Evolutionary conservation across 129 eudicot species (phyloP), one percentile per base, ranked within the genome.

Genomic region (Logfia minima): DNA sequence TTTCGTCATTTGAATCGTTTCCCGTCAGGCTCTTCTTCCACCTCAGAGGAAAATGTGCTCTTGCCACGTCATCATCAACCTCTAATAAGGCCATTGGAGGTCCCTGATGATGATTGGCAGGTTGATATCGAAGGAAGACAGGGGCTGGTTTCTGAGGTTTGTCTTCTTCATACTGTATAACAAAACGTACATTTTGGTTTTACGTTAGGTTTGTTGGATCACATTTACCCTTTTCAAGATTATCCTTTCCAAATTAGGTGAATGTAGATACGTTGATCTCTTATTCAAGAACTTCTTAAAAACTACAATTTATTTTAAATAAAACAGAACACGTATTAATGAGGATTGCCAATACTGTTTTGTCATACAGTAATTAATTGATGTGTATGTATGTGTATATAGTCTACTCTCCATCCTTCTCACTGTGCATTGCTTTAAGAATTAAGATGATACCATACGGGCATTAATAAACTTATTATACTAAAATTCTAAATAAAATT

Each of bases 51-150:
- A 67, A 76, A 75, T 19, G 78, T 60, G 75, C 39, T 70, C 65
- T 24, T 82, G 45, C 43, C 83, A 19, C 84, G 76, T 45, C 84
- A 39, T 64, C 83, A 71, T 82, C 90, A 78, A 31, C 71, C 84
- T 31, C 48, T 68, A 48, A 43, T 82, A 61, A 74, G 90, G 78
- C 73, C 86, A 21, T 84, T 89, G 85, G 92, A 85, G 71, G 85
- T 81, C 8, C 86, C 87, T 4, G 85, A 83, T 74, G 55, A 48
- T 48, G 90, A 80, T 39, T 86, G 89, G 89, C 95, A 84, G 77
- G 70, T 86, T 68, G 66, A 84, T 71, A 85, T 87, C 70, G 92
- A 85, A 71, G 90, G 88, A 64, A 89, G 97, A 59, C 90, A 89
- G 1, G 86, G 89, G 76, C 86, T 89, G 75, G 90, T 87, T 51